Percentiles rank a stretch among this genome's conserved stretches.
phyloP scores from a whole-genome alignment of 495 filamentous ascomycete species.

The Glarea lozoyensis region DNA sequence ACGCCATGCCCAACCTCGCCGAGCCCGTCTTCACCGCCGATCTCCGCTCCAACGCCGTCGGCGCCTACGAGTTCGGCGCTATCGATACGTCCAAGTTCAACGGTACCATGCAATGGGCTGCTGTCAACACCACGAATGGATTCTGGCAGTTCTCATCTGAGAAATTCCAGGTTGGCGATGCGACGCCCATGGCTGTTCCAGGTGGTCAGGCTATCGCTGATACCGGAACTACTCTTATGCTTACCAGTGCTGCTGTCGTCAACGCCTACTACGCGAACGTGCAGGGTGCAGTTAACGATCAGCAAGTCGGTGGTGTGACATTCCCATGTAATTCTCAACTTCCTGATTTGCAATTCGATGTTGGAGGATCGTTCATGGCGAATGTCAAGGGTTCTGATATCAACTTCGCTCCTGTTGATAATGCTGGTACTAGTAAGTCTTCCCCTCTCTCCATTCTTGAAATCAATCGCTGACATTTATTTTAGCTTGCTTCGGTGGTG shows the following conservation, averaged over 20 bases:
- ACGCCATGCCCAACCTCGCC: slow-evolving; percentile 48
- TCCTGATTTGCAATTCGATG: slow-evolving; percentile 39
- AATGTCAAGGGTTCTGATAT: slow-evolving; percentile 58
- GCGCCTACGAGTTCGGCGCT: slow-evolving; percentile 66
- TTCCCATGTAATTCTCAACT: background rate
- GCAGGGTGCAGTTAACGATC: background rate
- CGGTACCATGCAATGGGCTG: slow-evolving; percentile 49
- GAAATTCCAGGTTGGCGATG: slow-evolving; percentile 53
- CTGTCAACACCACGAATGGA: slow-evolving; percentile 49
- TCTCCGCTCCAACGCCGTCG: slow-evolving; percentile 53
- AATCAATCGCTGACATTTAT: slow-evolving; percentile 4
- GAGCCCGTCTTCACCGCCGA: slow-evolving; percentile 58
- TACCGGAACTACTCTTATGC: slow-evolving; percentile 65
- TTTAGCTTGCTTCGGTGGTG: slow-evolving; percentile 62
- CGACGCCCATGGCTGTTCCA: slow-evolving; percentile 21
- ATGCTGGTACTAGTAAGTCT: slow-evolving; percentile 28
- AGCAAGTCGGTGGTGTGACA: no score
- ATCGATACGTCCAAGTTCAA: slow-evolving; percentile 55
- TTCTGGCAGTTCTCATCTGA: slow-evolving; percentile 61
- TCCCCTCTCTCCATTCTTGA: no score
- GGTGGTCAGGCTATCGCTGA: slow-evolving; percentile 35
- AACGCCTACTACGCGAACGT: background rate
- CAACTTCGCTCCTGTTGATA: slow-evolving; percentile 52
- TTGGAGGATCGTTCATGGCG: slow-evolving; percentile 51
- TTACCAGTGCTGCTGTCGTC: slow-evolving; percentile 50